Base-by-base conservation (phyloP, 228 moss, liverwort and hornwort genomes). In the Sphagnum magellanicum region DNA sequence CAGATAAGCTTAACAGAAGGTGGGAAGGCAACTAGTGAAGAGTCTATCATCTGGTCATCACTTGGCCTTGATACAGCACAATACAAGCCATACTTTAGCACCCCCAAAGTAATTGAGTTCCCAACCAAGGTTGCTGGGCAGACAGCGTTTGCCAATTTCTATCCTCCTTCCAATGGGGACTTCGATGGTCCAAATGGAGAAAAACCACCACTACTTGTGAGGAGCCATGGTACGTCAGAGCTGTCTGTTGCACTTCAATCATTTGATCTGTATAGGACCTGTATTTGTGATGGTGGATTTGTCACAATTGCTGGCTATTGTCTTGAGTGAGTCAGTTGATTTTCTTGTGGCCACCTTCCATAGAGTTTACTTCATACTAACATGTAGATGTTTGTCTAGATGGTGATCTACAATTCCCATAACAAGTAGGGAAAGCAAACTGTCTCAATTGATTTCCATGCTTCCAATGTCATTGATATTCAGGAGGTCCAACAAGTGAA, bases 81-180 rank as follows among this genome's bases (percentile, higher is more conserved):
- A 63, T 95, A 89, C 82, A 89, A 81, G 71, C 79, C 82, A 15
- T 95, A 92, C 69, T 72, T 95, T 8, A 95, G 95, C 74, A 79
- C 79, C 66, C 92, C 95, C 61, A 79, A 79, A 73, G 89, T 95
- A 61, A 72, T 95, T 51, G 90, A 90, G 64, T 95, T 95, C 68
- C 75, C 90, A 72, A 92, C 95, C 49, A 79, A 71, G 10, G 87
- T 90, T 63, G 73, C 78, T 48, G 92, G 92, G 63, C 73, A 92
- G 82, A 95, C 89, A 48, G 92, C 92, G 3, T 95, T 87, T 76
- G 90, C 85, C 60, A 95, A 95, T 63, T 92, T 89, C 72, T 95
- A 95, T 63, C 78, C 85, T 65, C 92, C 92, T 49, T 73, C 61
- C 51, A 95, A 95, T 77, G 87, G 73, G 53, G 84, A 89, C 73